Evolutionary conservation across 2,329 filamentous ascomycete genomes (phyloP).

Genomic region (Scopulariopsis brevicaulis): DNA sequence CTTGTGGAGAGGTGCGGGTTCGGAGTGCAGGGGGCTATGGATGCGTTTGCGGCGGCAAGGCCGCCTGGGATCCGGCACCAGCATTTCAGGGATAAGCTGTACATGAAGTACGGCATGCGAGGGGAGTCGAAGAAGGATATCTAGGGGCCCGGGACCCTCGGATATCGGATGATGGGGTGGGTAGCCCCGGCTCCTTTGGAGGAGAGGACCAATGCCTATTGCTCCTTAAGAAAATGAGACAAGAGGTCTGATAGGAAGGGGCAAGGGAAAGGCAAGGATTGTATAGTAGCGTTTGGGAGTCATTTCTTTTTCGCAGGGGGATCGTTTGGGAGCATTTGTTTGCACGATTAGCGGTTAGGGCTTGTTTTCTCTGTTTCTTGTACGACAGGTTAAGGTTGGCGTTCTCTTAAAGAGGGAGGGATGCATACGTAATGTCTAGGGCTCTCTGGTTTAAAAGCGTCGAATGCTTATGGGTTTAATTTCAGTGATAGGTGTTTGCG

Average conservation of each 20-base stretch:
- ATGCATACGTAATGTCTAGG: not conserved
- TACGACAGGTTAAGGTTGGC: not conserved
- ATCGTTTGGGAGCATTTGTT: not conserved
- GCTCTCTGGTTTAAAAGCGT: not conserved
- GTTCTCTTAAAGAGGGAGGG: not conserved
- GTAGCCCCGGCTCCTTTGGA: not conserved
- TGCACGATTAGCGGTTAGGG: not conserved
- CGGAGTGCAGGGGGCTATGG: constrained; percentile 63
- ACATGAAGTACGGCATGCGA: constrained; percentile 54
- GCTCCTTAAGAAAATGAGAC: not conserved
- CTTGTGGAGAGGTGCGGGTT: constrained; percentile 72
- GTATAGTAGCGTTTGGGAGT: not conserved
- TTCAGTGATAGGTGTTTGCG: not conserved
- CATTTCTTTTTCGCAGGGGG: not conserved
- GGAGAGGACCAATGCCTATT: no score
- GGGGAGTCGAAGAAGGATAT: not conserved
- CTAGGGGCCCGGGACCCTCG: no score
- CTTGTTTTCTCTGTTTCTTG: not conserved
- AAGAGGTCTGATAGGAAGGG: not conserved
- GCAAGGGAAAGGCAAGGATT: not conserved
- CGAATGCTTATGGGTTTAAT: not conserved
- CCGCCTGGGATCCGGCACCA: constrained; percentile 80
- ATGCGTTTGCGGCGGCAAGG: constrained; percentile 60
- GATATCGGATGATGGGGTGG: not conserved
- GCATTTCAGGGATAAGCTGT: constrained; percentile 78